A percentile compares a stretch with the other conserved stretches of the same genome.
These are phyloP conservation scores for Erythrophleum fordii DNA, from an alignment of 306 rosid species.

Conservation along the genomic window DNA sequence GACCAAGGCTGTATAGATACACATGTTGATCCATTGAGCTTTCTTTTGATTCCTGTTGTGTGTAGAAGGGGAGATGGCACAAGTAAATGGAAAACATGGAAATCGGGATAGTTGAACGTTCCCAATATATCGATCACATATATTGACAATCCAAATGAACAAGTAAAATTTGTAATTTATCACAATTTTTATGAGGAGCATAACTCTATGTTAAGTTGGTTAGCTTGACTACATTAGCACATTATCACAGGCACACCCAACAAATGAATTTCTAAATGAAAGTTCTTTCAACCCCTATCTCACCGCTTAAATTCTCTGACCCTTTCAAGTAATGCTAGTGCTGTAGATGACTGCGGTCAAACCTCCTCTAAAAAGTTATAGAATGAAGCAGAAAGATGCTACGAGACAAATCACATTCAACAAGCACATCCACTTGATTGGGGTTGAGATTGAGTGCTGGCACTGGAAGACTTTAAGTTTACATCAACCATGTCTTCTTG, in stretches of 20 bases:
- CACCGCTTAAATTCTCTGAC: slow-evolving; percentile 30
- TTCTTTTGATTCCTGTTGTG: neutral
- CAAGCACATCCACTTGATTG: slow-evolving; percentile 75
- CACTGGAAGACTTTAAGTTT: slow-evolving; percentile 61
- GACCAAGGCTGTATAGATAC: neutral
- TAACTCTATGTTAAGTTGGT: slow-evolving; percentile 21
- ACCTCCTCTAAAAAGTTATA: slow-evolving; percentile 26
- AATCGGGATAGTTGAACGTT: neutral
- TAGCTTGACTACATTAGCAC: slow-evolving; percentile 31
- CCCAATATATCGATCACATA: slow-evolving; percentile 4
- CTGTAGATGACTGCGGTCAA: slow-evolving; percentile 21
- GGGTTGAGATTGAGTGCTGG: slow-evolving; percentile 53
- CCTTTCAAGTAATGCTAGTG: slow-evolving; percentile 30
- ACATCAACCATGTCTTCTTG: slow-evolving; percentile 92
- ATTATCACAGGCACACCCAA: slow-evolving; percentile 22
- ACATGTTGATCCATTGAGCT: neutral
- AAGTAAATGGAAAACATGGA: neutral
- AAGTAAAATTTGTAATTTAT: slow-evolving; percentile 19
- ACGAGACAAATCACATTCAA: slow-evolving; percentile 40
- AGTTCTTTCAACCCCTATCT: slow-evolving; percentile 40
- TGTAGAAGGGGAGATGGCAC: neutral
- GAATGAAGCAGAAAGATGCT: slow-evolving; percentile 23
- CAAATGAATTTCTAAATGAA: slow-evolving; percentile 10
- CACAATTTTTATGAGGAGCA: slow-evolving; percentile 27
- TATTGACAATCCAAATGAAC: slow-evolving; percentile 23